Conservation (phyloP, 805 yeast genomes). For the Lachancea waltii region DNA sequence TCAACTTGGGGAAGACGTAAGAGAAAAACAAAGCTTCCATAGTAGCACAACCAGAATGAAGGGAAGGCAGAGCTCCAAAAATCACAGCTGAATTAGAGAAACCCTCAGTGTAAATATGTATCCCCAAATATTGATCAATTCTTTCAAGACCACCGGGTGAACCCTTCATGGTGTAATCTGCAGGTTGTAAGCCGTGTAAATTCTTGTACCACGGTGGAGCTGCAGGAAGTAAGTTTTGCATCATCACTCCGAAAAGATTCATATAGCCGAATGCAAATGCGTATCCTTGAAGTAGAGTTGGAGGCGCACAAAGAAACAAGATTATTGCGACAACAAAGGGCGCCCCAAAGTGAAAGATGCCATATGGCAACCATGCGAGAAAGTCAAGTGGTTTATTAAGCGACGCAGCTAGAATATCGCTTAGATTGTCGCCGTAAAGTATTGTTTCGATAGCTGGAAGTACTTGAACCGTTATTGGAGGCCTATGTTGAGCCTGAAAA, state of each 20-base stretch:
- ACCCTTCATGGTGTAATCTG: slow-evolving; percentile 85
- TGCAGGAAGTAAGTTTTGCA: slow-evolving; percentile 80
- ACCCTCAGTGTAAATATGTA: slow-evolving; percentile 76
- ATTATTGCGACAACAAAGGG: slow-evolving; percentile 82
- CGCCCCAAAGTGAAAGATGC: slow-evolving; percentile 80
- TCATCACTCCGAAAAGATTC: slow-evolving; percentile 79
- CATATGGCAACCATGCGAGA: slow-evolving; percentile 95
- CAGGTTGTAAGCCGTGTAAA: slow-evolving; percentile 79
- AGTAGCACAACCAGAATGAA: slow-evolving; percentile 91
- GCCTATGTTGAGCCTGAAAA: slow-evolving; percentile 69
- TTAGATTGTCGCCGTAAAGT: slow-evolving; percentile 83
- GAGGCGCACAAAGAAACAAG: slow-evolving; percentile 85
- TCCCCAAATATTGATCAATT: slow-evolving; percentile 70
- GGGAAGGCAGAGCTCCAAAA: slow-evolving; percentile 84
- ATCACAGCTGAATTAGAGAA: slow-evolving; percentile 85
- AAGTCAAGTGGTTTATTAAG: slow-evolving; percentile 63
- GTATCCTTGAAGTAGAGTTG: slow-evolving; percentile 72
- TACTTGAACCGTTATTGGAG: slow-evolving; percentile 82
- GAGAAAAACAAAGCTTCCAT: slow-evolving; percentile 86
- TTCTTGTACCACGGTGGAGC: slow-evolving; percentile 98
- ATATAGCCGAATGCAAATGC: slow-evolving; percentile 93
- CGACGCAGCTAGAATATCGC: slow-evolving; percentile 72
- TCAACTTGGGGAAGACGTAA: slow-evolving; percentile 69
- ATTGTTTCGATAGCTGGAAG: slow-evolving; percentile 90
- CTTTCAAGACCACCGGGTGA: slow-evolving; percentile 94